Evolutionary conservation across 768 basidiomycete genomes (phyloP).

Genomic region (Lentinus tigrinus): DNA sequence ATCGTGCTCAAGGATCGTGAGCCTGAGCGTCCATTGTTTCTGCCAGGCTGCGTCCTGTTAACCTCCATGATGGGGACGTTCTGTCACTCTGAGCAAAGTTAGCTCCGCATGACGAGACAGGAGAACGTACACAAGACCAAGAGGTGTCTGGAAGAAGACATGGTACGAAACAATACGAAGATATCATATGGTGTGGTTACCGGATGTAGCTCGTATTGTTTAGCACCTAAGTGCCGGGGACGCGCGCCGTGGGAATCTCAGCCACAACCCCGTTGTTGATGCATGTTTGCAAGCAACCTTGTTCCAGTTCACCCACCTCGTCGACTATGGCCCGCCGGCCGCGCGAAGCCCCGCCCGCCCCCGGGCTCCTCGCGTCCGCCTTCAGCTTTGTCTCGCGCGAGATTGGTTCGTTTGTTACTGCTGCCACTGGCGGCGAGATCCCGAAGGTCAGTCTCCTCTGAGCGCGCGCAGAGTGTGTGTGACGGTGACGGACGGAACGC

Average conservation of each 20-base stretch:
- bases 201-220: too few species aligned
- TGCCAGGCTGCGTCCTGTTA: too few species aligned
- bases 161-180: too few species aligned
- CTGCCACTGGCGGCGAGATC: conserved; percentile 54
- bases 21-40: too few species aligned
- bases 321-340: conserved; percentile 1
- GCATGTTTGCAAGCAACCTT: conserved; percentile 12
- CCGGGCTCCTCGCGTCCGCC: conserved; percentile 59
- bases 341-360: conserved; percentile 8
- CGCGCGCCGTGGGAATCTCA: conserved; percentile 13
- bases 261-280: conserved; percentile 15
- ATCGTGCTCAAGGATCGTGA: too few species aligned
- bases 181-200: too few species aligned
- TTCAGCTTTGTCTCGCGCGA: conserved; percentile 71
- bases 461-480: neutral
- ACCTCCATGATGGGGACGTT: too few species aligned
- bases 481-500: neutral
- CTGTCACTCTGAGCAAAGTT: too few species aligned
- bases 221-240: too few species aligned
- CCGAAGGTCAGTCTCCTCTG: conserved; percentile 43
- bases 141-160: too few species aligned
- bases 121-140: too few species aligned
- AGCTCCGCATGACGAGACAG: too few species aligned
- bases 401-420: conserved; percentile 66
- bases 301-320: conserved; percentile 17